phyloP scores from a whole-genome alignment of 495 filamentous ascomycete genomes.

The Neurospora sp. region DNA sequence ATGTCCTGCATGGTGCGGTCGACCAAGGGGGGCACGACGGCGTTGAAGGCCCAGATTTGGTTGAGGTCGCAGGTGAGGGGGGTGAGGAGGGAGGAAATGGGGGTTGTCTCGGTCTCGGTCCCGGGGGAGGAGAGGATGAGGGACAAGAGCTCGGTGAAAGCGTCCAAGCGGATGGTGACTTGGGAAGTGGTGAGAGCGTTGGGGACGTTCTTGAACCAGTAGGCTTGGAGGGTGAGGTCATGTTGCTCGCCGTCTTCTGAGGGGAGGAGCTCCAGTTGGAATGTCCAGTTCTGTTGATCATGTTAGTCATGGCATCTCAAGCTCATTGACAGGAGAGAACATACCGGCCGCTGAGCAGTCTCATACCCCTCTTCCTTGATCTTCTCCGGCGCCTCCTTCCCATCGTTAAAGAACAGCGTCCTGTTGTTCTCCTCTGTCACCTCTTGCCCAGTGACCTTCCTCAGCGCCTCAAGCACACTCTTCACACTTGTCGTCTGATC shows the following conservation, averaged over 20 bases:
- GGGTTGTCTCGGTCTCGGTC: too few relatives aligned
- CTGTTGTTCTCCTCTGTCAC: background rate
- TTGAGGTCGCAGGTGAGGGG: conserved; percentile 14
- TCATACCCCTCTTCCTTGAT: background rate
- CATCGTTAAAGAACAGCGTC: conserved; percentile 9
- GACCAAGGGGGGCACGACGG: conserved; percentile 25
- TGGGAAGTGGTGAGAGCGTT: conserved; percentile 1
- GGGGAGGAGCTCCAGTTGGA: conserved; percentile 5
- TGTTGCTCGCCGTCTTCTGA: background rate
- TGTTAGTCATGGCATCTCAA: background rate
- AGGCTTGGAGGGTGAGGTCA: conserved; percentile 3
- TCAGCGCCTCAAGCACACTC: background rate
- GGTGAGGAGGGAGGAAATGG: conserved; percentile 3
- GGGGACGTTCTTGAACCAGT: conserved; percentile 1
- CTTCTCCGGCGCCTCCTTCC: background rate
- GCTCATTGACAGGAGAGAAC: background rate
- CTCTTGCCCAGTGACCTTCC: background rate
- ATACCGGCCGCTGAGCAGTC: background rate
- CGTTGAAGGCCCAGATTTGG: conserved; percentile 32
- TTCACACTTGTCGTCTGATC: background rate
- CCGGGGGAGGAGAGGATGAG: too few relatives aligned
- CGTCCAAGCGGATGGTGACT: conserved; percentile 1
- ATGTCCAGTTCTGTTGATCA: conserved; percentile 4
- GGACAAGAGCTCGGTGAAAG: conserved; percentile 1
- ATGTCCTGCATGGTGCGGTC: conserved; percentile 30